Base-by-base conservation (phyloP, 306 rosid genomes). In the Rosa chinensis region DNA sequence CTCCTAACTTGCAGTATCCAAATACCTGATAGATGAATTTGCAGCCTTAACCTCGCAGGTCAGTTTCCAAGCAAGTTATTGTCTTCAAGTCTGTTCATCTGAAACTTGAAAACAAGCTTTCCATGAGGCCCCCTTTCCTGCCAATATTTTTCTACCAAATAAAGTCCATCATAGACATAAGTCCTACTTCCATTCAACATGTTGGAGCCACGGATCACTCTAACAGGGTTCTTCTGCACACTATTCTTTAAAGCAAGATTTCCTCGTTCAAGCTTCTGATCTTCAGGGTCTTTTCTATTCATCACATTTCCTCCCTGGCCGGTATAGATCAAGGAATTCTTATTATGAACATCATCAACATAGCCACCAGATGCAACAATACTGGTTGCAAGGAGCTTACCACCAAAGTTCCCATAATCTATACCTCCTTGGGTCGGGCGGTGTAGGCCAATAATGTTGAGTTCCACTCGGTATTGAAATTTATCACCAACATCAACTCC, bases 401-500 rank as follows among this genome's bases (percentile, higher is more conserved):
- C 81, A 52, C 75, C 82, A 10, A 79, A 83, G 83, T 69, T 85
- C 75, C 82, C 73, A 85, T 82, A 93, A 85, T 90, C 97, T 83
- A 93, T 93, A 44, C 98, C 98, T 74, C 87, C 92, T 72, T 91
- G 95, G 70, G 8, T 78, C 14, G n/a, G 91, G 72, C 95, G 98
- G 85, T 91, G 97, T 77, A 93, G 90, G 35, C 97, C 98, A 49
- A 93, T 78, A 42, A 91, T 80, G 79, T 81, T 87, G 48, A 93
- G 98, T 84, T 93, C 98, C 70, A 90, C 80, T 82, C 98, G 85
- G 76, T 88, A 91, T 39, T 91, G 95, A 63, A 93, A 93, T 77
- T 93, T 93, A 72, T 93, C 97, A 42, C 98, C 97, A 43, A 93
- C 91, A 82, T 93, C 97, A 75, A 93, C 90, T 68, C 98, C 98